Evolutionary conservation across 2,329 filamentous ascomycete genomes (phyloP), one percentile per base, ranked within the genome.

Genomic region (Cyphellophora europaea): DNA sequence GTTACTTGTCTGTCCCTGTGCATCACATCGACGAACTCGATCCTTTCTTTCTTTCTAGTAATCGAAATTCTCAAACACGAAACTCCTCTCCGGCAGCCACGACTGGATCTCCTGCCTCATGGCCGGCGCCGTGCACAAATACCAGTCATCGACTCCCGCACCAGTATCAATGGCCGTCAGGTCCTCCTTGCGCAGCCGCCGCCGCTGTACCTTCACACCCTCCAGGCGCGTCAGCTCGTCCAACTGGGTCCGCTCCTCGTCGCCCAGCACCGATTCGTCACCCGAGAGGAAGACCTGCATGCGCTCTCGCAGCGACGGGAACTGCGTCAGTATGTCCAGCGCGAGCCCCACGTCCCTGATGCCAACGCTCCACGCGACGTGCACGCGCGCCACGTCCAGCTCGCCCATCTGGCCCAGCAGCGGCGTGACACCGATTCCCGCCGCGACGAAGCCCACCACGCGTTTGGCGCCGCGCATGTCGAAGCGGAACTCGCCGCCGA

Each of bases 371-470:
- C 85, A 93, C 2, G 86, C 62, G 4, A 91, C 52, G 16, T 49
- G 59, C 23, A 91, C 52, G 3, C 54, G 51, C 1, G 53, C 47
- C 4, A 61, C 43, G 38, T 64, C 55, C 1, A 85, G 52, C 5
- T 69, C 56, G 1, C 59, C 62, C n/a, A 77, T 66, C 47, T 85
- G 81, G 0, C 77, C 75, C n/a, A 93, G 62, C 3, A 91, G 48
- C 2, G 86, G 86, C 17, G 86, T 93, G 41, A 93, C 84, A 0
- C 86, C 86, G 5, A 93, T 82, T 3, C 86, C 86, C 0, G 74
- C 83, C 5, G 83, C 83, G 3, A 93, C 57, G 45, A 88, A 91
- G 1, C 64, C 65, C 2, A 67, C 52, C 1, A 75, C 58, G 6
- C 28, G 35, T 2, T 61, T 57, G 19, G 60, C 42, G 5, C 50